Percentiles rank a stretch among this genome's conserved stretches.
Evolutionary conservation across 768 basidiomycete species (phyloP).

Genomic region (Trametes maxima): DNA sequence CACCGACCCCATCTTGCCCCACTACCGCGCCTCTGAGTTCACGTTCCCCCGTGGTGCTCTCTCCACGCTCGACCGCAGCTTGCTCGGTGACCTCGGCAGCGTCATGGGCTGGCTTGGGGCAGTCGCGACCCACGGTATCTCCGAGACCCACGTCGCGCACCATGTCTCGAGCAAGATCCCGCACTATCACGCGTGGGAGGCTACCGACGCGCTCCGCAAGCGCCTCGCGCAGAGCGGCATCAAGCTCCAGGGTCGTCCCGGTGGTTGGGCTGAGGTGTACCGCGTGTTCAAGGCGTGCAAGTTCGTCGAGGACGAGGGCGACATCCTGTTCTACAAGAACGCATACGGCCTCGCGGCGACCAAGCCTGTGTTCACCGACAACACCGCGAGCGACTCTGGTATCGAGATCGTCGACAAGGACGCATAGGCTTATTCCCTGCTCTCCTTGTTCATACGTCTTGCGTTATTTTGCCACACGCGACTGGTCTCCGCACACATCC

Average conservation of each 20-base stretch:
- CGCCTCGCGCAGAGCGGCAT: conserved; percentile 63
- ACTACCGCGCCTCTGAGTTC: conserved; percentile 88
- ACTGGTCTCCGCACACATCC: too few species aligned
- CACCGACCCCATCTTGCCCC: conserved; percentile 93
- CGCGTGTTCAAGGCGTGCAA: conserved; percentile 81
- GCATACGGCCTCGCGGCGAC: conserved; percentile 73
- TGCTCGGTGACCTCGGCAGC: conserved; percentile 76
- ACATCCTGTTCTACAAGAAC: conserved; percentile 92
- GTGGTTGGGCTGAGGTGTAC: conserved; percentile 79
- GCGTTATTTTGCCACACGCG: too few species aligned
- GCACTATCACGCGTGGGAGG: conserved; percentile 96
- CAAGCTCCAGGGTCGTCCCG: conserved; percentile 68
- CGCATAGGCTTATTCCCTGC: conserved; percentile 12
- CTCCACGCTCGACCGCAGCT: conserved; percentile 83
- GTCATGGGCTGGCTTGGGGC: conserved; percentile 87
- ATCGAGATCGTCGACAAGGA: conserved; percentile 50
- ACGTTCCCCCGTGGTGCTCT: conserved; percentile 94
- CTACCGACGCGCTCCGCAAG: conserved; percentile 79
- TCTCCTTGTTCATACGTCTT: too few species aligned
- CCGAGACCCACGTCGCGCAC: conserved; percentile 91
- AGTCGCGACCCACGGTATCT: conserved; percentile 87
- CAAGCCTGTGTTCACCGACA: conserved; percentile 66
- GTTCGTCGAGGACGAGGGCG: conserved; percentile 95
- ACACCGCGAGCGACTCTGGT: conserved; percentile 64
- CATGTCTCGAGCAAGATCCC: conserved; percentile 96